A percentile compares a stretch with the other conserved stretches of the same genome.
These are phyloP conservation scores for Gentiana dahurica DNA, from an alignment of 257 asterid species.

Conservation along the genomic window DNA sequence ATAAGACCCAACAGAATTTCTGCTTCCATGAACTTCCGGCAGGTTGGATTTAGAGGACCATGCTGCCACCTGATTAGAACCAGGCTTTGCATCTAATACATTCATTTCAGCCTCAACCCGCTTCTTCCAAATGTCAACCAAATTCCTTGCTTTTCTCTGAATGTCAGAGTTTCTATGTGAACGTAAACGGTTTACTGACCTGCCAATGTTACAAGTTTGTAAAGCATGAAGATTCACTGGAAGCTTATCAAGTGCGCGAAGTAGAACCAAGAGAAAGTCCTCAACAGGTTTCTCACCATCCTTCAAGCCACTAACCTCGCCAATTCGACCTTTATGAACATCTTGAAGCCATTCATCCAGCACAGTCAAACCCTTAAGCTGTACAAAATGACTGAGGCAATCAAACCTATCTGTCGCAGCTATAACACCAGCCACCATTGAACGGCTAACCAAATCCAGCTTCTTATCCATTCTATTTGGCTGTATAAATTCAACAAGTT, in stretches of 20 bases:
- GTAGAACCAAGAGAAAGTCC: constrained; percentile 73
- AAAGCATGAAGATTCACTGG: constrained; percentile 87
- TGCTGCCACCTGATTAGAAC: constrained; percentile 24
- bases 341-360: constrained; percentile 97
- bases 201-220: constrained; percentile 81
- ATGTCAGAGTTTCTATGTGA: constrained; percentile 68
- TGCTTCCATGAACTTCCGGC: constrained; percentile 53
- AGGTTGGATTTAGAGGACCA: constrained; percentile 71
- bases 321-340: constrained; percentile 59
- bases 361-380: constrained; percentile 60
- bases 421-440: constrained; percentile 63
- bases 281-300: constrained; percentile 57
- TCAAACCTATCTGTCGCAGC: constrained; percentile 76
- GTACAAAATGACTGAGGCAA: constrained; percentile 66
- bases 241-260: constrained; percentile 84
- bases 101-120: constrained; percentile 60
- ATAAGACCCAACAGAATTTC: constrained; percentile 37
- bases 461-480: constrained; percentile 41
- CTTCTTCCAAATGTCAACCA: constrained; percentile 63
- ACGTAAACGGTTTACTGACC: constrained; percentile 83
- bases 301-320: constrained; percentile 31
- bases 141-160: constrained; percentile 42
- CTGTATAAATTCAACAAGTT: constrained; percentile 72
- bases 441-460: constrained; percentile 51
- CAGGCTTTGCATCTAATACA: constrained; percentile 33